Conservation (phyloP, 495 filamentous ascomycete genomes). For the Mytilinidion resinicola region DNA sequence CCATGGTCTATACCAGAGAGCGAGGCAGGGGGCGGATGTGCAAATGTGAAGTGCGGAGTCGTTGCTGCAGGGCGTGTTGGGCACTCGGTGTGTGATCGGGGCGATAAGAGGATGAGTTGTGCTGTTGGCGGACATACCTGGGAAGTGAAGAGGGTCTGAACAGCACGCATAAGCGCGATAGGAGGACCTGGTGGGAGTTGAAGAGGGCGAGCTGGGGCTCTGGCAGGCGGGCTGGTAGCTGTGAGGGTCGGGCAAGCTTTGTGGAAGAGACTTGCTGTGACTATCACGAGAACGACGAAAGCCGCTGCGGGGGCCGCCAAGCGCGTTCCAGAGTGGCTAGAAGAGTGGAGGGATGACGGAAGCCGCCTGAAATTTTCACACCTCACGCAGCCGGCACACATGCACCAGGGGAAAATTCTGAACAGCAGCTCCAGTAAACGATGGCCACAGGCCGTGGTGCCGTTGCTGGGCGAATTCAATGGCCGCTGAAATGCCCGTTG, state of each 20-base stretch:
- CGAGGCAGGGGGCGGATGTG: background rate
- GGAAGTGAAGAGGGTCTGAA: conserved; percentile 79
- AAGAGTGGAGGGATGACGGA: background rate
- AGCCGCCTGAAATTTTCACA: background rate
- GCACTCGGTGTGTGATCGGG: conserved; percentile 15
- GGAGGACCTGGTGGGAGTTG: background rate
- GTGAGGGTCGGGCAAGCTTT: background rate
- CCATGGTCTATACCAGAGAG: conserved; percentile 10
- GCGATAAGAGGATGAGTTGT: conserved; percentile 20
- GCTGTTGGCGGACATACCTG: conserved; percentile 27
- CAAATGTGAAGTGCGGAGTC: background rate
- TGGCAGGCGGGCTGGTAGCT: background rate
- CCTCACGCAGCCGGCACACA: no score
- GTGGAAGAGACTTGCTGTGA: background rate
- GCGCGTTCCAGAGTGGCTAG: background rate
- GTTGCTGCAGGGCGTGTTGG: conserved; percentile 2
- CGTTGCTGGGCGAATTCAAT: no score
- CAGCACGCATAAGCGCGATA: conserved; percentile 85
- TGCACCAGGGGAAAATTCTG: no score
- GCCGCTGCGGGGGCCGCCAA: background rate
- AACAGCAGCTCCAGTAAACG: no score
- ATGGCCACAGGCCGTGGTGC: no score
- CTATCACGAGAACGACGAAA: background rate
- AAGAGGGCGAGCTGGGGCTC: background rate
- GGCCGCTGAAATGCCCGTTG: no score